Base-by-base conservation (phyloP, 2,329 filamentous ascomycete species). In the Aspergillus nomiae region DNA sequence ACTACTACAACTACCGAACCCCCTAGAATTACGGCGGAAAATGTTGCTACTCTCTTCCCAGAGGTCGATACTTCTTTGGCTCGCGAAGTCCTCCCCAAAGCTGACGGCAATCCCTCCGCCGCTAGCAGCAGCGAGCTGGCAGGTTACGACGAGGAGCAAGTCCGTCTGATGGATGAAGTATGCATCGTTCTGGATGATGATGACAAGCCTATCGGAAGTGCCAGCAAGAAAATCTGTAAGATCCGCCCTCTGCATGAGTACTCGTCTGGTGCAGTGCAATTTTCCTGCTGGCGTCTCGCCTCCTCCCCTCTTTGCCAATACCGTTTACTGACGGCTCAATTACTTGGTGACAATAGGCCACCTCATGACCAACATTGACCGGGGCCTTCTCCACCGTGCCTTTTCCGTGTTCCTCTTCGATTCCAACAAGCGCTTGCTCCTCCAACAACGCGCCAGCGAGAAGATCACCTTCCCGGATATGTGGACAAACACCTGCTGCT, bases 401-500 rank as follows among this genome's bases (percentile, higher is more conserved):
- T 99, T 99, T 81, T 98, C 94, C 63, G 92, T 96, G 70, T 99
- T 99, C 83, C 89, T 99, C 70, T 99, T 99, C 84, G 92, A 98
- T 82, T 90, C 92, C 65, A 86, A 95, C 77, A 96, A 97, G 80
- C 90, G 93, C 72, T 85, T 98, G 64, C 90, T 99, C 51, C 88
- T 99, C 58, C 95, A 99, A 82, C 95, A 98, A 84, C 91, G 95
- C 70, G 95, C 95, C 32, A 84, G 89, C 46, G 94, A 98, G 83
- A 99, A 99, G 85, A 99, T 99, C 76, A 99, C 95, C 8, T 99
- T 99, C 82, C 94, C 95, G 56, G 92, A 97, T 77, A 94, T 97
- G 90, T 99, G 95, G 95, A 99, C 95, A 67, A 99, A 99, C 82
- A 99, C 95, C 36, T 99, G 95, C 86, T 99, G 95, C 85, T 99